Evolutionary conservation across 768 basidiomycete species (phyloP), one percentile per base, ranked within the genome.

Genomic region (Suillus fuscotomentosus): DNA sequence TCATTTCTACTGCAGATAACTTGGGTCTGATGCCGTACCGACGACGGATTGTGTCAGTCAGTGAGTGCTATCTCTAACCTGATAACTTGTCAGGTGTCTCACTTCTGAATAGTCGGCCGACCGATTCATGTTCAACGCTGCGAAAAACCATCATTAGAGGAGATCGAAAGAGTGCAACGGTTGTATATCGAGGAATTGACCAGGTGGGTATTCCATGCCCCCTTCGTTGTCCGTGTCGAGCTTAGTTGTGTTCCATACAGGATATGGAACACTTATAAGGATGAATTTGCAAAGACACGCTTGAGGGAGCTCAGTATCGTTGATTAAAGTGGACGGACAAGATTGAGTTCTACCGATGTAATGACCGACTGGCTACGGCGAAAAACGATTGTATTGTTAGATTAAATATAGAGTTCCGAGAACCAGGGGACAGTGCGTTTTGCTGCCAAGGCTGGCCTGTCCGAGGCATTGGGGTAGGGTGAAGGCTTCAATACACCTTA

Each of bases 221-320:
- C 42, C 43, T 64, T 48, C 61, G 47, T 64, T 11, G 60, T 43
- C 24, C 53, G 17, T 10, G 57, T 61, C 43, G 22, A 51, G 6
- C 63, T 36, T 22, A 7, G 61, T 31, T 20, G 45, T 4, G 50
- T 13, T 22, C 39, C 6, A 34, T 17, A 34, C 70, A 97, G 95
- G 59, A 97, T 98, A 68, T 99, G 96, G 96, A 86, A 99, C 73
- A 88, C 89, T 8, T 97, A 98, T 80, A 99, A 99, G 77, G 91
- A 98, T 72, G 84, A 89, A 61, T 97, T 96, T 71, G 96, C 96
- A 39, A 89, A 92, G 72, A 83, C 92, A 36, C 83, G 95, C 50
- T 85, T 86, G 63, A 82, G 85, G 67, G 92, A 94, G 73, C 81
- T 94, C 67, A 91, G 80, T 70, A 90, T 94, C 72, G 85, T 94